phyloP scores from a whole-genome alignment of 1,284 basidiomycete genomes.

The Papiliotrema fonsecae region DNA sequence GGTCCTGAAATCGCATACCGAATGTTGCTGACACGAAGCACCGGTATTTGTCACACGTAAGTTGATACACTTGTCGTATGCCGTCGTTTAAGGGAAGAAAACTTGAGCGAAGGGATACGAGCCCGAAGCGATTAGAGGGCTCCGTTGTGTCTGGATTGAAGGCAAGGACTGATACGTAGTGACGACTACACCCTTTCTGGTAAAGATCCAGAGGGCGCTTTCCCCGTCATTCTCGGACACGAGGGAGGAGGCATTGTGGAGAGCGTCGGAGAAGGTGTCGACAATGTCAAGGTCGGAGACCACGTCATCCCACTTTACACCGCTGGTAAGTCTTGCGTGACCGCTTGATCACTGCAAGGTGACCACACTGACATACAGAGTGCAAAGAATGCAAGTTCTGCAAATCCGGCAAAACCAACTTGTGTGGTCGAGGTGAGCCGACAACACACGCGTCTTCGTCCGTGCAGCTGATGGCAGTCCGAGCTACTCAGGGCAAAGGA shows the following conservation, averaged over 20 bases:
- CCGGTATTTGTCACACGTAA: conserved; percentile 90
- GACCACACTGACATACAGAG: conserved; percentile 53
- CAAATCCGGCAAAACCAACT: conserved; percentile 97
- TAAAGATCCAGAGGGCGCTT: conserved; percentile 91
- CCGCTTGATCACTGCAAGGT: neutral
- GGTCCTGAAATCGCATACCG: conserved; percentile 24
- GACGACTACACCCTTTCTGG: conserved; percentile 97
- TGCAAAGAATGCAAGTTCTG: conserved; percentile 97
- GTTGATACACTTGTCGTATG: conserved; percentile 13
- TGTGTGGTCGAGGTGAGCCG: conserved; percentile 73
- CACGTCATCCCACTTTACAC: conserved; percentile 94
- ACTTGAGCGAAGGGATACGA: too few species aligned
- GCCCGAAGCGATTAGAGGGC: too few species aligned
- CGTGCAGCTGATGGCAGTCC: conserved; percentile 57
- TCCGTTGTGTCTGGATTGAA: too few species aligned
- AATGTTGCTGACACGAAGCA: conserved; percentile 27
- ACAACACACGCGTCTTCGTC: too few species aligned
- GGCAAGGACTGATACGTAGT: conserved; percentile 23
- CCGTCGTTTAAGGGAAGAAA: too few species aligned
- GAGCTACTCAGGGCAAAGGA: conserved; percentile 90
- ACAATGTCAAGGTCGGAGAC: conserved; percentile 76
- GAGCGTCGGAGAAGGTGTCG: conserved; percentile 89
- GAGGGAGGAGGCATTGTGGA: conserved; percentile 68
- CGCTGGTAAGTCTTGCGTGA: conserved; percentile 58
- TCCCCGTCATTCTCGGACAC: conserved; percentile 92